Conservation (phyloP, 106 monocot species). For the Platanthera zijinensis region DNA sequence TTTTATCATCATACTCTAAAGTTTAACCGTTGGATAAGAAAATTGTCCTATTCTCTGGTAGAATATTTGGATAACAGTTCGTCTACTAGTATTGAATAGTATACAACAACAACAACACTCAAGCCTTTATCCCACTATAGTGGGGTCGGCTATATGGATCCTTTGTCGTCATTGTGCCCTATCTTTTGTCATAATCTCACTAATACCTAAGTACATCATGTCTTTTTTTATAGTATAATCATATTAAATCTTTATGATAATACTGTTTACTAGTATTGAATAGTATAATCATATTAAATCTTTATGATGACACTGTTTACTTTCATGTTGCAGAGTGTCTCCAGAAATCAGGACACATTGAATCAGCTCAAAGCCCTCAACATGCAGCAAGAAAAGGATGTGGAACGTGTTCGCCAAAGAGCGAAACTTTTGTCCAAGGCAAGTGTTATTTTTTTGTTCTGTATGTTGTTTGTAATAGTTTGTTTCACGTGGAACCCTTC, state of each 20-base stretch:
- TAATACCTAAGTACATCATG: too few species aligned
- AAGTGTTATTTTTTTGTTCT: conserved; percentile 1
- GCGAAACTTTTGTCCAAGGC: conserved; percentile 73
- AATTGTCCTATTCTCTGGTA: neutral
- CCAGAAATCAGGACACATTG: conserved; percentile 74
- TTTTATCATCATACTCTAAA: neutral
- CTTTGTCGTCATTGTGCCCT: too few species aligned
- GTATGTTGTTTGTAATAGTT: neutral
- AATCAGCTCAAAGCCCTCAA: conserved; percentile 88
- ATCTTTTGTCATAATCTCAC: too few species aligned
- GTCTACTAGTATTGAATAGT: too few species aligned
- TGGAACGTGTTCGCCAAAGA: conserved; percentile 80
- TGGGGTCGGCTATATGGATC: too few species aligned
- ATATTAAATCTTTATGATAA: too few species aligned
- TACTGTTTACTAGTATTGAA: too few species aligned
- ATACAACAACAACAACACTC: neutral
- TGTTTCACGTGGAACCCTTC: neutral
- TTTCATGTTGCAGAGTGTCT: conserved; percentile 46
- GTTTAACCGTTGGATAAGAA: too few species aligned
- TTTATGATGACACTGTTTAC: neutral
- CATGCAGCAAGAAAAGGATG: conserved; percentile 94
- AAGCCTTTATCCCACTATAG: too few species aligned
- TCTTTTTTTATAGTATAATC: too few species aligned
- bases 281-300: neutral
- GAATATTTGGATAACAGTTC: neutral